These are phyloP conservation scores for Lichtheimia ornata DNA, from an alignment of 371 early-diverging fungal genomes.

Conservation along the genomic window DNA sequence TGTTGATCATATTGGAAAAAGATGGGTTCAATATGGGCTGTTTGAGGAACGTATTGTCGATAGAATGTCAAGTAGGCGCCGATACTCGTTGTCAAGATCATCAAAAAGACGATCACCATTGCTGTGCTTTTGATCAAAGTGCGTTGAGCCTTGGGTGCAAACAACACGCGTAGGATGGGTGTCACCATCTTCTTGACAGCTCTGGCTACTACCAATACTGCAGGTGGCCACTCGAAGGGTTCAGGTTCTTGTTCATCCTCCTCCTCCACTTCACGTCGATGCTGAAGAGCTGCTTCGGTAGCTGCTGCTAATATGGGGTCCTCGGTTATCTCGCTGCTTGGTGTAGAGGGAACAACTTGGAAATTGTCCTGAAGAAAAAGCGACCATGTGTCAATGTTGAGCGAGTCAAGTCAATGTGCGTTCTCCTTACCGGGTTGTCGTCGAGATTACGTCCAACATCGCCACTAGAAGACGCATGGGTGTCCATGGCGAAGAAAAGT, in stretches of 20 bases:
- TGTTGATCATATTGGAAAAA: slow-evolving; percentile 39
- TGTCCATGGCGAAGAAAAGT: not conserved
- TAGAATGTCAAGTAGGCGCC: slow-evolving; percentile 49
- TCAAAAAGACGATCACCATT: slow-evolving; percentile 23
- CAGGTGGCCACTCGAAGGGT: slow-evolving; percentile 23
- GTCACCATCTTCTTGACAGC: slow-evolving; percentile 13
- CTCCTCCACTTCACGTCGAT: slow-evolving; percentile 6
- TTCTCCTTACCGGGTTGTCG: slow-evolving; percentile 2
- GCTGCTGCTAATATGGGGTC: slow-evolving; percentile 9
- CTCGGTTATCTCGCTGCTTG: slow-evolving; percentile 11
- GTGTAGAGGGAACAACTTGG: slow-evolving; percentile 24
- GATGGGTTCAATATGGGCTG: slow-evolving; percentile 43
- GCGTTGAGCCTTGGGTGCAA: slow-evolving; percentile 39
- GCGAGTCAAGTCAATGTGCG: not conserved
- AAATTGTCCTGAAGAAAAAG: slow-evolving; percentile 14
- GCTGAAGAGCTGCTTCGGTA: slow-evolving; percentile 37
- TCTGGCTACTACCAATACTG: slow-evolving; percentile 6
- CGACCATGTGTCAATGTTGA: not conserved
- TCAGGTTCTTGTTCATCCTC: slow-evolving; percentile 10
- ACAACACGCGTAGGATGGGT: slow-evolving; percentile 26
- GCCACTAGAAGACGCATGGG: not conserved
- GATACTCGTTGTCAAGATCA: slow-evolving; percentile 46
- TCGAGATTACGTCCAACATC: not conserved
- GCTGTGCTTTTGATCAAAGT: slow-evolving; percentile 37
- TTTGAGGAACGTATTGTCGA: slow-evolving; percentile 44